Conservation (phyloP, 148 eudicot species). For the Amaranthus palmeri region DNA sequence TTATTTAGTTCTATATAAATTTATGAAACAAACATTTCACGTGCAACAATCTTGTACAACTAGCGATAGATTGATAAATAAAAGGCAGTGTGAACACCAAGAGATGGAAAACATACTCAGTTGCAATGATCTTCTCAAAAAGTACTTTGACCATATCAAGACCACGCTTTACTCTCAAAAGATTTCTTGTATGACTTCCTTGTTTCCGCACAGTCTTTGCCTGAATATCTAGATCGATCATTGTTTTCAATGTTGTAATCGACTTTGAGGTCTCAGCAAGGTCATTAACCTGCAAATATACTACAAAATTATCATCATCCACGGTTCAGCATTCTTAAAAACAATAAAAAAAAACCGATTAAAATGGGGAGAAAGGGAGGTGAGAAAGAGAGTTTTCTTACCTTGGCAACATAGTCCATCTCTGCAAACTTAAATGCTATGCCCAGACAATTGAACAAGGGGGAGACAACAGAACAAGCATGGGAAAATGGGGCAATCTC, state of each 20-base stretch:
- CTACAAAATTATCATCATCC: background rate
- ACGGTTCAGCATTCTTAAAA: background rate
- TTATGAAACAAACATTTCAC: no score
- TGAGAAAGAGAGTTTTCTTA: slow-evolving; percentile 2
- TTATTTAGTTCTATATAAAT: no score
- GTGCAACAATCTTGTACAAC: no score
- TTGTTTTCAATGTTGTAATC: slow-evolving; percentile 37
- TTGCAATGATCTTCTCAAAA: slow-evolving; percentile 69
- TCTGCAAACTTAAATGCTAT: slow-evolving; percentile 97
- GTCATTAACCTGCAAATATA: slow-evolving; percentile 54
- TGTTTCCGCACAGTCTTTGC: slow-evolving; percentile 52
- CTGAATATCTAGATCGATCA: slow-evolving; percentile 62
- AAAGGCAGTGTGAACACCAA: background rate
- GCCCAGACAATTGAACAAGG: slow-evolving; percentile 86
- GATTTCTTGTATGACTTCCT: slow-evolving; percentile 91
- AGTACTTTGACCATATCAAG: slow-evolving; percentile 85
- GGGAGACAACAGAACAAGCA: slow-evolving; percentile 88
- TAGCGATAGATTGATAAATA: no score
- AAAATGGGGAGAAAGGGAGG: background rate
- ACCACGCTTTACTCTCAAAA: slow-evolving; percentile 86
- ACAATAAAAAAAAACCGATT: background rate
- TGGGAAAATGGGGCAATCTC: slow-evolving; percentile 63
- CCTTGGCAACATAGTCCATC: slow-evolving; percentile 88
- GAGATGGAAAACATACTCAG: slow-evolving; percentile 48
- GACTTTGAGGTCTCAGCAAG: slow-evolving; percentile 63